Conservation (phyloP, 73 alveolate genomes). For the Halteria grandinella region DNA sequence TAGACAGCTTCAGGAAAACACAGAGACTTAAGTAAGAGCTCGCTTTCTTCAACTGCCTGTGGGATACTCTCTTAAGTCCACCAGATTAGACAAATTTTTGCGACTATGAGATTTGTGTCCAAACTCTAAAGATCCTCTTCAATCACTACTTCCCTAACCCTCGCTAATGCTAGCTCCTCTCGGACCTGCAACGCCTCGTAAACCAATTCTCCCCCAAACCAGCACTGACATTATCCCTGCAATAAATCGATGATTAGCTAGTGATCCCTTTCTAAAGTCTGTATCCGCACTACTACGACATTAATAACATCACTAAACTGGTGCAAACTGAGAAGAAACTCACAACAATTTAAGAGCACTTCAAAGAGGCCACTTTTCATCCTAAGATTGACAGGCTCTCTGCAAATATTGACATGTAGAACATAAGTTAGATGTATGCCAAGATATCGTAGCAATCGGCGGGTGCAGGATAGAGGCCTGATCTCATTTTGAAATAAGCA, state of each 20-base stretch:
- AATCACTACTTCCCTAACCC: conserved; percentile 1
- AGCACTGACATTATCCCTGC: not conserved
- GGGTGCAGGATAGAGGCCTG: too few species aligned
- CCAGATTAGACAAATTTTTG: not conserved
- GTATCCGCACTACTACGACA: conserved; percentile 16
- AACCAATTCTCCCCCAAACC: not conserved
- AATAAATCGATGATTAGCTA: conserved; percentile 5
- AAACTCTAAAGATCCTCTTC: conserved; percentile 14
- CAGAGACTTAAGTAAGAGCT: conserved; percentile 14
- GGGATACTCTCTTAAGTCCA: conserved; percentile 25
- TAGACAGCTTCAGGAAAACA: not conserved
- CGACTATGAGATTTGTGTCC: conserved; percentile 13
- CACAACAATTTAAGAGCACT: conserved; percentile 6
- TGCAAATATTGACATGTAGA: not conserved
- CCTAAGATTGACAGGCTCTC: conserved; percentile 20
- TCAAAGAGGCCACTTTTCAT: conserved; percentile 24
- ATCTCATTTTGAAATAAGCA: too few species aligned
- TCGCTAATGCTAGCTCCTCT: not conserved
- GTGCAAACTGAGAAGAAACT: conserved; percentile 2
- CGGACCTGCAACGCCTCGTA: conserved; percentile 3
- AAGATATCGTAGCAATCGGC: too few species aligned
- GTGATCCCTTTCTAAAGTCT: conserved; percentile 4
- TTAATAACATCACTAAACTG: conserved; percentile 12
- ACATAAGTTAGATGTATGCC: not conserved
- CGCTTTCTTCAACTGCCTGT: not conserved